Evolutionary conservation across 495 filamentous ascomycete species (phyloP).

Genomic region (Aspergillus conjunctus): DNA sequence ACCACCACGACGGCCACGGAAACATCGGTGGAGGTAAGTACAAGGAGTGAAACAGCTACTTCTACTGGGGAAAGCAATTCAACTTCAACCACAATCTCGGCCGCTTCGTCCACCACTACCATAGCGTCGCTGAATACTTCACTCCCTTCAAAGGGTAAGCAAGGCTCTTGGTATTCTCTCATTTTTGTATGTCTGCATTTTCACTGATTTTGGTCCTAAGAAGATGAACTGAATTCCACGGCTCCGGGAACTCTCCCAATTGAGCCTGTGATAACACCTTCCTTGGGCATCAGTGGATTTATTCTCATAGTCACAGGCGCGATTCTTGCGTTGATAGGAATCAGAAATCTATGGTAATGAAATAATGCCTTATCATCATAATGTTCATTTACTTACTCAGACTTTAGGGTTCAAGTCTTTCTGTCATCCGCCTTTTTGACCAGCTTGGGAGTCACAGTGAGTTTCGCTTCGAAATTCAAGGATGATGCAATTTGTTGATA

Average conservation of each 20-base stretch:
- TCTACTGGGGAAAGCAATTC: constrained; percentile 24
- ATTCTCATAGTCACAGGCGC: constrained; percentile 71
- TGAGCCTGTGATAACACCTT: constrained; percentile 74
- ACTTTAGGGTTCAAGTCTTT: constrained; percentile 68
- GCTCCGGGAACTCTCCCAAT: constrained; percentile 61
- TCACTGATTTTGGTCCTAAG: constrained; percentile 7
- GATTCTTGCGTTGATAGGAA: constrained; percentile 74
- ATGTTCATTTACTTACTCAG: constrained; percentile 6
- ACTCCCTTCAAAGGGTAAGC: constrained; percentile 20
- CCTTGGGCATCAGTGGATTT: constrained; percentile 74
- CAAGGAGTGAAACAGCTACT: constrained; percentile 16
- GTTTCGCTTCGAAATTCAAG: constrained; percentile 17
- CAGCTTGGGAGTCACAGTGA: constrained; percentile 69
- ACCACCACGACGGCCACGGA: constrained; percentile 13
- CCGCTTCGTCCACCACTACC: constrained; percentile 20
- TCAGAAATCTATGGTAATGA: constrained; percentile 73
- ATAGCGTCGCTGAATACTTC: constrained; percentile 27
- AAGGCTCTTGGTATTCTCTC: constrained; percentile 9
- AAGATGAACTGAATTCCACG: constrained; percentile 27
- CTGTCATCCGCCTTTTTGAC: constrained; percentile 75
- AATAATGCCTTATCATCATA: neutral
- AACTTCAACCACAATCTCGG: constrained; percentile 20
- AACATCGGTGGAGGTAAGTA: constrained; percentile 10
- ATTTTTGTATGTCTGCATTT: constrained; percentile 11
- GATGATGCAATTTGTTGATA: constrained; percentile 15